Percentiles rank a stretch among this genome's conserved stretches.
phyloP scores from a whole-genome alignment of 768 basidiomycete genomes.

The Mycena indigotica region DNA sequence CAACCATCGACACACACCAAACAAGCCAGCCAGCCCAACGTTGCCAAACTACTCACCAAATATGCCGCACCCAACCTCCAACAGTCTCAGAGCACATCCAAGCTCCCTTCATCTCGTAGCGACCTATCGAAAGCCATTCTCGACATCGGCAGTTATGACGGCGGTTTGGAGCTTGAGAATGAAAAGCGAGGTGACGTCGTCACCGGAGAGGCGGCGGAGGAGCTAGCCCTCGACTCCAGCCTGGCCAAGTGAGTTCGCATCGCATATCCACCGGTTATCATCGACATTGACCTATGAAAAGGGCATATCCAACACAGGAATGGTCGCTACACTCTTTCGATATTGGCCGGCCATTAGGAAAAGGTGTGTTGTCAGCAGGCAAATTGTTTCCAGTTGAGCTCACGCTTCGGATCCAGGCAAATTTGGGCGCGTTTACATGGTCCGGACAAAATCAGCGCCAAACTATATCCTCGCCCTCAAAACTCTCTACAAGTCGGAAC shows the following conservation, averaged over 20 bases:
- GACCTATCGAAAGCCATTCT: constrained; percentile 40
- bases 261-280: not conserved
- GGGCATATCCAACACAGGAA: constrained; percentile 74
- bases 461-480: constrained; percentile 96
- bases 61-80: constrained; percentile 66
- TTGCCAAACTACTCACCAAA: constrained; percentile 74
- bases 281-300: constrained; percentile 26
- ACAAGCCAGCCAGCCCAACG: constrained; percentile 59
- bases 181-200: constrained; percentile 76
- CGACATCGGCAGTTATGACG: constrained; percentile 92
- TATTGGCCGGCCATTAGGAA: constrained; percentile 95
- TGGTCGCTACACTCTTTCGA: constrained; percentile 88
- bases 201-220: constrained; percentile 75
- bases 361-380: constrained; percentile 34
- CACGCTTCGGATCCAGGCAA: constrained; percentile 55
- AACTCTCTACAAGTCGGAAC: constrained; percentile 95
- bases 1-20: constrained; percentile 42
- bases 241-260: constrained; percentile 53
- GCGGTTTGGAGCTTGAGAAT: constrained; percentile 91
- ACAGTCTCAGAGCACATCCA: constrained; percentile 33
- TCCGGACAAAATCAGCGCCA: constrained; percentile 85
- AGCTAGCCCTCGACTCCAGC: constrained; percentile 86
- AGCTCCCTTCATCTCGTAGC: constrained; percentile 42
- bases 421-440: constrained; percentile 98
- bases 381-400: not conserved